Conservation (phyloP, 176 grass and related monocot genomes). For the Avena insularis region DNA sequence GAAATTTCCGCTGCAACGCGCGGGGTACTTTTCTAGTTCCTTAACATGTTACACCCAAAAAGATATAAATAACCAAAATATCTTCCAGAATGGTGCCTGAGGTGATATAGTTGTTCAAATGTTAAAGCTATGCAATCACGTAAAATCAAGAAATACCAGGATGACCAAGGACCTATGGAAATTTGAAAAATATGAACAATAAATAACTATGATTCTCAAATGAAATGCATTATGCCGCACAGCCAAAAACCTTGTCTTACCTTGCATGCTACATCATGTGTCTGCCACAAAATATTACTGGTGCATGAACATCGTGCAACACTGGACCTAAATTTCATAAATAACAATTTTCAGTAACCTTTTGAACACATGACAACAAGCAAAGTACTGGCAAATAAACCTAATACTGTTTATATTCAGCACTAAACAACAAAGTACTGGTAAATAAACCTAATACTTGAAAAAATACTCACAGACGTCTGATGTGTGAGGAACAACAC, state of each 20-base stretch:
- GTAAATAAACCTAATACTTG: too few species aligned
- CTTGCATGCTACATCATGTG: neutral
- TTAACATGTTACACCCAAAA: constrained; percentile 13
- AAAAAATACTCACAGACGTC: neutral
- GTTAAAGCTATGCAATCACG: neutral
- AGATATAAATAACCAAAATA: neutral
- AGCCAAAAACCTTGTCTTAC: constrained; percentile 6
- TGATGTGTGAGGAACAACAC: neutral
- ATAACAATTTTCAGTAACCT: neutral
- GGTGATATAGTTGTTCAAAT: neutral
- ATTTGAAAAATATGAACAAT: neutral
- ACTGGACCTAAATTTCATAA: neutral
- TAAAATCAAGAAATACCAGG: constrained; percentile 18
- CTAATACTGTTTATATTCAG: constrained; percentile 24
- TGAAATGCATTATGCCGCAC: neutral
- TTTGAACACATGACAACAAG: neutral
- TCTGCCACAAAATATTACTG: neutral
- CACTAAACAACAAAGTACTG: neutral
- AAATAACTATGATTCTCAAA: constrained; percentile 1
- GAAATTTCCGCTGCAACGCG: too few species aligned
- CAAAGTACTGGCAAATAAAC: constrained; percentile 12
- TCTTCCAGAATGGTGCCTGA: neutral
- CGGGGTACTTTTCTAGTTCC: neutral
- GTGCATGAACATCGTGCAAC: neutral
- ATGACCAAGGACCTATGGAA: neutral